phyloP scores from a whole-genome alignment of 2,329 filamentous ascomycete species.

The Leptographium lundbergii region DNA sequence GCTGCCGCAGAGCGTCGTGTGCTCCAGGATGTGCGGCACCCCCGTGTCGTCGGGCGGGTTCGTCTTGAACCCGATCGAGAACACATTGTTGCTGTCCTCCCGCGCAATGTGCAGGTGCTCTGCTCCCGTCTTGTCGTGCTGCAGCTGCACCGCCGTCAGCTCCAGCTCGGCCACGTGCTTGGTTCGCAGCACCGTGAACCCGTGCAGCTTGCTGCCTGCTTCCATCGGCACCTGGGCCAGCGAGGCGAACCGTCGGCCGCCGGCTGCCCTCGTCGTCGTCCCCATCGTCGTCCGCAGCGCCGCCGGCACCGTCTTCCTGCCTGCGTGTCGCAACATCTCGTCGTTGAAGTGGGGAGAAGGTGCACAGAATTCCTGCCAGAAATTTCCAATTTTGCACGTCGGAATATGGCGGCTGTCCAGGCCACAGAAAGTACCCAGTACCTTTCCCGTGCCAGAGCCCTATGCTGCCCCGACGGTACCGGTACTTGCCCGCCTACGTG shows the following conservation, averaged over 20 bases:
- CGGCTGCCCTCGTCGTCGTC: neutral
- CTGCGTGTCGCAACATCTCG: neutral
- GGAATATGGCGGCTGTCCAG: neutral
- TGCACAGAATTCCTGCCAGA: neutral
- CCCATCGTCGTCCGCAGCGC: neutral
- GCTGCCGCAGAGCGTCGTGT: conserved; percentile 92
- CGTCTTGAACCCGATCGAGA: conserved; percentile 98
- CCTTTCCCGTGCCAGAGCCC: neutral
- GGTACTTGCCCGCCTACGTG: too few relatives aligned
- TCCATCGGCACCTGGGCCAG: conserved; percentile 56
- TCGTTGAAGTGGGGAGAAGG: neutral
- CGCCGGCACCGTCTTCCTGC: neutral
- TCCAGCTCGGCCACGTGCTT: conserved; percentile 93
- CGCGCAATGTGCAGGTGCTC: conserved; percentile 92
- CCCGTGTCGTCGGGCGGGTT: conserved; percentile 95
- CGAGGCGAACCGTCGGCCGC: conserved; percentile 6
- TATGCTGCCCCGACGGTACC: too few relatives aligned
- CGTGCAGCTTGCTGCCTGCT: conserved; percentile 76
- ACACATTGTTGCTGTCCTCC: conserved; percentile 98
- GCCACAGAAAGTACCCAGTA: neutral
- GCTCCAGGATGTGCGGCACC: conserved; percentile 92
- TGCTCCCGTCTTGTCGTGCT: conserved; percentile 89
- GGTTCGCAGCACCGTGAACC: conserved; percentile 78
- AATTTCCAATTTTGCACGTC: neutral
- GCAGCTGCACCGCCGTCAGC: conserved; percentile 77